A percentile compares a stretch with the other conserved stretches of the same genome.
phyloP scores from a whole-genome alignment of 768 basidiomycete species.

The Tricholoma bakamatsutake region DNA sequence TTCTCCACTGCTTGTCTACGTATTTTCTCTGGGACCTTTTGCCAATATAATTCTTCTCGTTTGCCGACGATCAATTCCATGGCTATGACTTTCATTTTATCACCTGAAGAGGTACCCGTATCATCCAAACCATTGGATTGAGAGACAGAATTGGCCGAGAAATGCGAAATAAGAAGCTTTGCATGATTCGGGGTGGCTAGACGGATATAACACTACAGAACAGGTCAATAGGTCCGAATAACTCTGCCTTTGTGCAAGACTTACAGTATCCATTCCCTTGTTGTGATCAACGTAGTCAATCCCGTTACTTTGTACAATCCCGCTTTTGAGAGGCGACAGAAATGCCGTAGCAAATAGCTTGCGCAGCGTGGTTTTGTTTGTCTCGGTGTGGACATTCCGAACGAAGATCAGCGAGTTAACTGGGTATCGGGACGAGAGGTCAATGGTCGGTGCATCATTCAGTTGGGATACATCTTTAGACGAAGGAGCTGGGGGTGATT shows the following conservation, averaged over 20 bases:
- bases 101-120: slow-evolving; percentile 25
- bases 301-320: slow-evolving; percentile 21
- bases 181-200: slow-evolving; percentile 49
- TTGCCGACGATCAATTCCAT: slow-evolving; percentile 57
- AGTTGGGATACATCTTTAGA: slow-evolving; percentile 1
- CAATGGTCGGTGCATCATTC: slow-evolving; percentile 7
- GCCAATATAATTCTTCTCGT: slow-evolving; percentile 73
- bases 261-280: slow-evolving; percentile 70
- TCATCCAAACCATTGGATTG: slow-evolving; percentile 56
- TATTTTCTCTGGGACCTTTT: slow-evolving; percentile 71
- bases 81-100: slow-evolving; percentile 22
- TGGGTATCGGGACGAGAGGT: slow-evolving; percentile 44
- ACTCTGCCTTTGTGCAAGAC: slow-evolving; percentile 16
- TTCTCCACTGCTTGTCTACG: slow-evolving; percentile 42
- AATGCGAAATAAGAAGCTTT: slow-evolving; percentile 36
- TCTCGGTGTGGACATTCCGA: slow-evolving; percentile 63
- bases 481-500: background rate
- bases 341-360: slow-evolving; percentile 46
- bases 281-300: slow-evolving; percentile 78
- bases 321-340: background rate
- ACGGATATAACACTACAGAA: slow-evolving; percentile 64
- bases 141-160: slow-evolving; percentile 26
- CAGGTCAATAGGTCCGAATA: background rate
- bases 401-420: slow-evolving; percentile 63
- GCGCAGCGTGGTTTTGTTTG: slow-evolving; percentile 78